Conservation (phyloP, 352 stramenopile species). For the Phytophthora sansomeana region DNA sequence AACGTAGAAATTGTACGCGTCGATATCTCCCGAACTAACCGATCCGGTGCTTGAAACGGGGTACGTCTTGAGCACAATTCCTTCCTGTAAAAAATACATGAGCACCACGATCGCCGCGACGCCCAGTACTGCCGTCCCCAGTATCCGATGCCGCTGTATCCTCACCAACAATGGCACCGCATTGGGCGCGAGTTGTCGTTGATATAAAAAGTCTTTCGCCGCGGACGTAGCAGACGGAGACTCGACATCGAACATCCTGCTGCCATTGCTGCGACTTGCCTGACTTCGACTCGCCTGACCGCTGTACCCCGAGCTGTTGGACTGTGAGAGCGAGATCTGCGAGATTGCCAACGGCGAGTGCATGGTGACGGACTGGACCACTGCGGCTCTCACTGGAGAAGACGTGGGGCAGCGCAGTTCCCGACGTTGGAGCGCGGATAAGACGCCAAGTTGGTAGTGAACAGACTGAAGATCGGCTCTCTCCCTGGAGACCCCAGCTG, state of each 20-base stretch:
- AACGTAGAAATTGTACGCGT: constrained; percentile 54
- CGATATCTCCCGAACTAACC: constrained; percentile 8
- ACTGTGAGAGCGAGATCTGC: constrained; percentile 71
- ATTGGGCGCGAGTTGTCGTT: constrained; percentile 39
- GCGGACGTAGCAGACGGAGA: constrained; percentile 29
- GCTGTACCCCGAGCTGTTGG: constrained; percentile 36
- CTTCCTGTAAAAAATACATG: constrained; percentile 46
- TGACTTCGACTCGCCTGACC: constrained; percentile 21
- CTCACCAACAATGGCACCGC: constrained; percentile 54
- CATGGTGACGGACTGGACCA: constrained; percentile 32
- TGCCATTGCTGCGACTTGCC: constrained; percentile 32
- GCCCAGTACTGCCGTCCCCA: constrained; percentile 34
- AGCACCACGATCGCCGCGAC: constrained; percentile 23
- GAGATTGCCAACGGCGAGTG: constrained; percentile 71
- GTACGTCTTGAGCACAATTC: constrained; percentile 49
- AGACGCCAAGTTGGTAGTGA: constrained; percentile 36
- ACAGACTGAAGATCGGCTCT: constrained; percentile 25
- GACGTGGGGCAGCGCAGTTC: no score
- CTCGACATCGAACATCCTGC: constrained; percentile 46
- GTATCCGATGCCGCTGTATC: constrained; percentile 48
- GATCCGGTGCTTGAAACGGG: constrained; percentile 14
- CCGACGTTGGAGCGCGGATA: not conserved
- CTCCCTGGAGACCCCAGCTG: constrained; percentile 18
- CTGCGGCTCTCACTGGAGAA: constrained; percentile 12
- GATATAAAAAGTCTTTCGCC: constrained; percentile 48